These are phyloP conservation scores for Daldinia sp. DNA, from an alignment of 2,329 filamentous ascomycete genomes.

Conservation along the genomic window DNA sequence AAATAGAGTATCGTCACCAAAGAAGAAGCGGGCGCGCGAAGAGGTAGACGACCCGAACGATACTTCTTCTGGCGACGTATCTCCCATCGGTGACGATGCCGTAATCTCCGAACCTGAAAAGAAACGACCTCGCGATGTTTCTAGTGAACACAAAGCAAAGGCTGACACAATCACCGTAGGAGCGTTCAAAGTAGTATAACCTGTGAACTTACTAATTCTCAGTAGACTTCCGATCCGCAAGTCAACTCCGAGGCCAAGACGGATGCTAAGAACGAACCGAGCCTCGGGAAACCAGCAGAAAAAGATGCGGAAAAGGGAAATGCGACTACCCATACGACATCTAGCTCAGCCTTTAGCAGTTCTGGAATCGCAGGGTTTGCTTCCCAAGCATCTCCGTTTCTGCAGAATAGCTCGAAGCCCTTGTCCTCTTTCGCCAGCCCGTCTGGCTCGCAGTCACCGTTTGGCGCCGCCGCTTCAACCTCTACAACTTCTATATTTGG, in stretches of 20 bases:
- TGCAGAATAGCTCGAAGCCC: slow-evolving; percentile 41
- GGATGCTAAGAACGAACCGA: slow-evolving; percentile 16
- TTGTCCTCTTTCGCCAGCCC: slow-evolving; percentile 57
- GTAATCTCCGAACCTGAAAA: slow-evolving; percentile 68
- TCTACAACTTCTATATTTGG: slow-evolving; percentile 62
- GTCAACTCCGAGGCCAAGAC: slow-evolving; percentile 12
- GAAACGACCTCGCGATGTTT: slow-evolving; percentile 67
- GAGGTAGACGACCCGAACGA: slow-evolving; percentile 62
- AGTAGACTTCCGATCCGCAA: slow-evolving; percentile 29
- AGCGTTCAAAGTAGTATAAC: slow-evolving; percentile 4
- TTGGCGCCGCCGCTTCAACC: slow-evolving; percentile 46
- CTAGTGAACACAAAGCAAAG: slow-evolving; percentile 48
- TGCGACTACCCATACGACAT: slow-evolving; percentile 52
- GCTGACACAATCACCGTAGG: slow-evolving; percentile 48
- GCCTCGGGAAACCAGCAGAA: slow-evolving; percentile 23
- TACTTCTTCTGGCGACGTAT: slow-evolving; percentile 47
- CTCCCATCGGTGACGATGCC: slow-evolving; percentile 55
- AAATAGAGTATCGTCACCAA: slow-evolving; percentile 66
- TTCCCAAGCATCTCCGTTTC: slow-evolving; percentile 62
- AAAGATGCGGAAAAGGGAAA: slow-evolving; percentile 45
- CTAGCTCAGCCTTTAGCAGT: slow-evolving; percentile 69
- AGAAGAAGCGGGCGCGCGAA: slow-evolving; percentile 71
- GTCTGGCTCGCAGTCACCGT: slow-evolving; percentile 52
- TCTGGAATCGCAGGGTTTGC: slow-evolving; percentile 67
- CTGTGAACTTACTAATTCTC: slow-evolving; percentile 13